Conservation (phyloP, 1,139 yeast species). For the Blastobotrys malaysiensis region DNA sequence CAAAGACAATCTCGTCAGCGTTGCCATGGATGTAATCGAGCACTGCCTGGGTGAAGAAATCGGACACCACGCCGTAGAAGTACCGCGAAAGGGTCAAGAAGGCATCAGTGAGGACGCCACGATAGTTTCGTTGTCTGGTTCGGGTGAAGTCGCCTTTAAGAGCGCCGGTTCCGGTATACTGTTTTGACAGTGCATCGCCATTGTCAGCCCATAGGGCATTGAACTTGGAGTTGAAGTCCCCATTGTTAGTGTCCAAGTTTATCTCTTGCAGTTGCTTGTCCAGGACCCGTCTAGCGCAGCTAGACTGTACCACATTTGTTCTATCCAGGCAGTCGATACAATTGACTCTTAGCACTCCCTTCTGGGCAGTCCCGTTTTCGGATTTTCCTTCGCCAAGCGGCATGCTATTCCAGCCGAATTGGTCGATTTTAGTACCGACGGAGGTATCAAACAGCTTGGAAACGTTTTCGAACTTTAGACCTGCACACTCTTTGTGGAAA, state of each 20-base stretch:
- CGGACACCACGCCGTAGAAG: slow-evolving; percentile 39
- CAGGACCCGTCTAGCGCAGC: slow-evolving; percentile 30
- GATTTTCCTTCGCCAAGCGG: slow-evolving; percentile 22
- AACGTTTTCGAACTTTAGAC: slow-evolving; percentile 38
- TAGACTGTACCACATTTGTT: slow-evolving; percentile 39
- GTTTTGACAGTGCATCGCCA: slow-evolving; percentile 41
- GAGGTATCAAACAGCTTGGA: slow-evolving; percentile 28
- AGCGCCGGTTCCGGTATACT: slow-evolving; percentile 42
- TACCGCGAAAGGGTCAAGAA: slow-evolving; percentile 38
- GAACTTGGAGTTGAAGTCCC: slow-evolving; percentile 18
- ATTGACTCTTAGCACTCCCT: slow-evolving; percentile 38
- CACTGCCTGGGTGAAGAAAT: slow-evolving; percentile 39
- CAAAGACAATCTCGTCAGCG: slow-evolving; percentile 32
- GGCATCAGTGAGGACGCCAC: slow-evolving; percentile 40
- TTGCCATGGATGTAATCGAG: slow-evolving; percentile 38
- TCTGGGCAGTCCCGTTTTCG: slow-evolving; percentile 23
- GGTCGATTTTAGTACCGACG: slow-evolving; percentile 21
- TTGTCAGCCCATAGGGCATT: slow-evolving; percentile 42
- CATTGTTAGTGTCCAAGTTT: slow-evolving; percentile 13
- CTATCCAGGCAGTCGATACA: slow-evolving; percentile 31
- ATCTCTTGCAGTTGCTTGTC: slow-evolving; percentile 25
- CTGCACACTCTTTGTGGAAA: slow-evolving; percentile 38
- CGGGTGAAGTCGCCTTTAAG: slow-evolving; percentile 43
- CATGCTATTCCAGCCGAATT: slow-evolving; percentile 31
- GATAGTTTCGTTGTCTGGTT: slow-evolving; percentile 37